Conservation (phyloP, 1,139 yeast genomes). For the Kazachstania sp. region DNA sequence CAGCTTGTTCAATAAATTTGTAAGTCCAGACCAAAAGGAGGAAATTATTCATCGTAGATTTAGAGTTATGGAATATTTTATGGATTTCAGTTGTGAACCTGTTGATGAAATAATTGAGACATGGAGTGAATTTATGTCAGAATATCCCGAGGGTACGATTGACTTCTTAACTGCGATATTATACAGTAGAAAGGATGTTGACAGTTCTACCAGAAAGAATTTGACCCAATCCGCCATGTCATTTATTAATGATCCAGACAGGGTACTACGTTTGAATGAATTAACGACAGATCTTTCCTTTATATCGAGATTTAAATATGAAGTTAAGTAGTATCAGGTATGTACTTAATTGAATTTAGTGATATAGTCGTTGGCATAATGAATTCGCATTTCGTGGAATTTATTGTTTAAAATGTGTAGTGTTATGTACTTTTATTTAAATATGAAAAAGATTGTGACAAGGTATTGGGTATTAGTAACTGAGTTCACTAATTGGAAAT, state of each 20-base stretch:
- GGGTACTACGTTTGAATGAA: conserved; percentile 6
- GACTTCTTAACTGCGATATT: conserved; percentile 51
- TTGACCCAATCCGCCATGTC: conserved; percentile 18
- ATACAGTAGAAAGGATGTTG: conserved; percentile 35
- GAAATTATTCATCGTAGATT: conserved; percentile 42
- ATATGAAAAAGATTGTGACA: conserved; percentile 26
- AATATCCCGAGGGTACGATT: conserved; percentile 59
- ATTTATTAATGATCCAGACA: conserved; percentile 15
- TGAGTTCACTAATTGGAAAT: conserved; percentile 14
- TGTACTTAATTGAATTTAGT: too few species aligned
- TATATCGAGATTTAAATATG: conserved; percentile 20
- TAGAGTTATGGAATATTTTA: conserved; percentile 62
- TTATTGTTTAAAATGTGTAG: neutral
- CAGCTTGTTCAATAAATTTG: conserved; percentile 46
- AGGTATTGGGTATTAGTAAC: conserved; percentile 10
- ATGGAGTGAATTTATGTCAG: conserved; percentile 50
- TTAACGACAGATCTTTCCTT: conserved; percentile 11
- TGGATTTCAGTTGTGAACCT: conserved; percentile 53
- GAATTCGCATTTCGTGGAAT: too few species aligned
- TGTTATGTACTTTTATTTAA: conserved; percentile 9
- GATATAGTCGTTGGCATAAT: too few species aligned
- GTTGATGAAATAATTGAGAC: conserved; percentile 46
- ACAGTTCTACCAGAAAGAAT: conserved; percentile 24
- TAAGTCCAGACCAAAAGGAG: conserved; percentile 35
- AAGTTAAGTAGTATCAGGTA: neutral